Base-by-base conservation (phyloP, 805 yeast genomes). In the Yarrowia osloensis region DNA sequence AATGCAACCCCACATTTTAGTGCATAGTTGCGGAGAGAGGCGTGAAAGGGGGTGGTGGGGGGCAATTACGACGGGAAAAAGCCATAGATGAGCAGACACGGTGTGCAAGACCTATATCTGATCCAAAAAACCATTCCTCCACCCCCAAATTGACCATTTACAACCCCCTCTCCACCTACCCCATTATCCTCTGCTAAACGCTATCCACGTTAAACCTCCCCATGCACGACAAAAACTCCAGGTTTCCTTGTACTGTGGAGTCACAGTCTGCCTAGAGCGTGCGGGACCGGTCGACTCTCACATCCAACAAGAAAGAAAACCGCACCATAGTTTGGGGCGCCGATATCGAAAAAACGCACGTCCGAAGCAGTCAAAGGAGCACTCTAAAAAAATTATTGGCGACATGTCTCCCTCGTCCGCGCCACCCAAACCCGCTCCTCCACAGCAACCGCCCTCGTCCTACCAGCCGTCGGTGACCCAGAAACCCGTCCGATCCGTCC, bases 1-100 rank as follows among this genome's bases (percentile, higher is more conserved):
- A 54, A 35, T 35, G 44, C 61, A 54, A 35, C 44, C 61, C 61
- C 61, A 54, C 61, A 54, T 35, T 54, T 35, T 35, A 54, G 61
- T 54, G 59, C 59, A 33, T 35, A 17, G 31, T 13, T 26, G 17
- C 4, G 22, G 44, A 54, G 22, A 35, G 31, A 42, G 37, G 31
- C 13, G 21, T 8, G 31, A 17, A 9, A 19, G 19, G 21, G 2
- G 24, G 35, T n/a, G 37, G 19, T 11, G 0, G n/a, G 19, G 31
- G 31, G 31, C 31, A n/a, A n/a, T n/a, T n/a, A n/a, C n/a, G n/a
- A n/a, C n/a, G n/a, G n/a, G n/a, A n/a, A n/a, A n/a, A n/a, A n/a
- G n/a, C n/a, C n/a, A n/a, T n/a, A n/a, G n/a, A n/a, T n/a, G n/a
- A n/a, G n/a, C n/a, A n/a, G n/a, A n/a, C n/a, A n/a, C n/a, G n/a